Evolutionary conservation across 176 grass and related monocot species (phyloP).

Genomic region (Aechmea fasciata): DNA sequence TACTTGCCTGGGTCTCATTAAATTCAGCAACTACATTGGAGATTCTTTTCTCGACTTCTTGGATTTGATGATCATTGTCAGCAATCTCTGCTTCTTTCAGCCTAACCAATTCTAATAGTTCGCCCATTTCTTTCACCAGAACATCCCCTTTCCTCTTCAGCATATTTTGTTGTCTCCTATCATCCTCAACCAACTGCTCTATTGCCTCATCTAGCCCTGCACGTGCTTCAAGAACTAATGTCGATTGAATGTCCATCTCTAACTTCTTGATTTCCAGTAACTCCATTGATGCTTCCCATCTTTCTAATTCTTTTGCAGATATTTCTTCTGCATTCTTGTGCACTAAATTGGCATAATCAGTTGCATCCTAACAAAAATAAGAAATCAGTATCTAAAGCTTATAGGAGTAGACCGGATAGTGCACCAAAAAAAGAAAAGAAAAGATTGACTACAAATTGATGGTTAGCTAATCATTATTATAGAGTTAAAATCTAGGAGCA

Average conservation of each 20-base stretch:
- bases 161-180: constrained; percentile 55
- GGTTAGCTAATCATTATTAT: too few species aligned
- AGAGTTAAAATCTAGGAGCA: too few species aligned
- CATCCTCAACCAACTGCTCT: constrained; percentile 64
- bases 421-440: neutral
- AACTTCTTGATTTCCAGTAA: constrained; percentile 66
- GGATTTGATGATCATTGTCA: constrained; percentile 68
- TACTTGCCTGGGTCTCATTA: constrained; percentile 53
- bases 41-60: constrained; percentile 71
- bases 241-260: constrained; percentile 68
- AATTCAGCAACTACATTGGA: constrained; percentile 46
- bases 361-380: constrained; percentile 64
- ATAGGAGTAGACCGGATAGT: neutral
- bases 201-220: constrained; percentile 63
- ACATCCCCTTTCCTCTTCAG: constrained; percentile 48
- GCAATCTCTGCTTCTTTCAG: constrained; percentile 85
- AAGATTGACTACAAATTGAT: neutral
- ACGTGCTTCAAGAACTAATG: constrained; percentile 58
- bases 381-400: neutral
- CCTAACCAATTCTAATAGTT: constrained; percentile 63
- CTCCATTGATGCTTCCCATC: constrained; percentile 78
- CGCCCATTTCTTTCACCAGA: constrained; percentile 60
- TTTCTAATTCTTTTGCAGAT: constrained; percentile 55
- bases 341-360: constrained; percentile 48
- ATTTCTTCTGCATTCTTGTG: constrained; percentile 53